Evolutionary conservation across 768 basidiomycete species (phyloP).

Genomic region (Macrolepiota albuminosa): DNA sequence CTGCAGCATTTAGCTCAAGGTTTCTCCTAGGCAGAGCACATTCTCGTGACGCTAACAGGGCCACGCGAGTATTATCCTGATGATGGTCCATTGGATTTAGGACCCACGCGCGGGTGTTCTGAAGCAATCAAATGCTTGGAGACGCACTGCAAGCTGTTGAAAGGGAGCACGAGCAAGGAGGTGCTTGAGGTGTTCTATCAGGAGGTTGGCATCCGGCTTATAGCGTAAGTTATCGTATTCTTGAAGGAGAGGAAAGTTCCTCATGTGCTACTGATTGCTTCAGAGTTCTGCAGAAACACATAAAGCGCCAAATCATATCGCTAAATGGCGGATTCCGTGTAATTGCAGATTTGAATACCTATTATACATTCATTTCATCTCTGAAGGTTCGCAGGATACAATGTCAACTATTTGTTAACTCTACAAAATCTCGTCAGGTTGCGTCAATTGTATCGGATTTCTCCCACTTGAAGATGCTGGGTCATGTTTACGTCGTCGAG

Average conservation of each 20-base stretch:
- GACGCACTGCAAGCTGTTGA: constrained; percentile 85
- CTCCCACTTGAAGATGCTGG: constrained; percentile 93
- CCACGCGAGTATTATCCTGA: constrained; percentile 92
- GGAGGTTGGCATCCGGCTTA: constrained; percentile 89
- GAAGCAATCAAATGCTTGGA: constrained; percentile 88
- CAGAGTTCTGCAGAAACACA: constrained; percentile 92
- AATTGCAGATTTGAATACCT: constrained; percentile 93
- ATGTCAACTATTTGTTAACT: background rate
- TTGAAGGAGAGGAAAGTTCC: background rate
- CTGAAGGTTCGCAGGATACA: constrained; percentile 53
- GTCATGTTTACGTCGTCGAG: constrained; percentile 92
- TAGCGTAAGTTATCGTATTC: constrained; percentile 47
- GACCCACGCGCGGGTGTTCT: constrained; percentile 82
- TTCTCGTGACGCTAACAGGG: constrained; percentile 76
- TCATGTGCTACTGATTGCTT: background rate
- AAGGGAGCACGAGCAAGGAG: constrained; percentile 92
- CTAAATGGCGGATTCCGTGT: constrained; percentile 91
- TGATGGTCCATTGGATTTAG: constrained; percentile 72
- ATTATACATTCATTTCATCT: constrained; percentile 83
- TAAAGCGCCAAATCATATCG: constrained; percentile 96
- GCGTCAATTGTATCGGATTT: constrained; percentile 86
- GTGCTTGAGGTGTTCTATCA: constrained; percentile 98
- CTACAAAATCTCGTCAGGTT: constrained; percentile 35
- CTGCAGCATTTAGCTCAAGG: background rate
- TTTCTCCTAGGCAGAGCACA: constrained; percentile 84